Percentiles rank a stretch among this genome's conserved stretches.
These are phyloP conservation scores for Suillus plorans DNA, from an alignment of 768 basidiomycete genomes.

Conservation along the genomic window DNA sequence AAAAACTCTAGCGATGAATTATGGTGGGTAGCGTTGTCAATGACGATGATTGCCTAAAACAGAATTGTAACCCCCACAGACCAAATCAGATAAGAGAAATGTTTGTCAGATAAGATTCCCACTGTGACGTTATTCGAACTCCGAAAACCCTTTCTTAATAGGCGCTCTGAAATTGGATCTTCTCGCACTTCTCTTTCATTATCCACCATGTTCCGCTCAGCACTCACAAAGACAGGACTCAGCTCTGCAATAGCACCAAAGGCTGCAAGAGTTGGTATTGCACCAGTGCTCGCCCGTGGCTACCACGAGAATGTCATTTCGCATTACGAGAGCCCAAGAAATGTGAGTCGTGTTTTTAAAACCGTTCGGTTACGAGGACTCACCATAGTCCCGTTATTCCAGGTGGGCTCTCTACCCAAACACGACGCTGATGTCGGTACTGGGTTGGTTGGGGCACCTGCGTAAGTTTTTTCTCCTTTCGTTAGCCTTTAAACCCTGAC, in stretches of 20 bases:
- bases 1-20: too few relatives aligned
- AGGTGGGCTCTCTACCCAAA: slow-evolving; percentile 98
- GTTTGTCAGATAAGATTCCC: slow-evolving; percentile 17
- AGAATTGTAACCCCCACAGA: too few relatives aligned
- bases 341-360: slow-evolving; percentile 59
- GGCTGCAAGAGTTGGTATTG: slow-evolving; percentile 37
- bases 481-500: slow-evolving; percentile 15
- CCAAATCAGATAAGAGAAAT: background rate
- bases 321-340: slow-evolving; percentile 96
- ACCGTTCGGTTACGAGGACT: slow-evolving; percentile 48
- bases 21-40: too few relatives aligned
- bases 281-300: slow-evolving; percentile 59
- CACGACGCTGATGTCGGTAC: slow-evolving; percentile 90
- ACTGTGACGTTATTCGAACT: slow-evolving; percentile 16
- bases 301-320: slow-evolving; percentile 98
- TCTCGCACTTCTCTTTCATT: slow-evolving; percentile 20
- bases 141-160: slow-evolving; percentile 10
- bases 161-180: slow-evolving; percentile 1
- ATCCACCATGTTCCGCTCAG: slow-evolving; percentile 70
- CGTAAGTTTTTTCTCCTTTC: slow-evolving; percentile 51
- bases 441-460: slow-evolving; percentile 96
- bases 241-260: slow-evolving; percentile 43
- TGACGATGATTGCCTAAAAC: too few relatives aligned
- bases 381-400: slow-evolving; percentile 42
- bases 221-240: slow-evolving; percentile 51